Conservation (phyloP, 805 yeast genomes). For the Wickerhamiella lipophila region DNA sequence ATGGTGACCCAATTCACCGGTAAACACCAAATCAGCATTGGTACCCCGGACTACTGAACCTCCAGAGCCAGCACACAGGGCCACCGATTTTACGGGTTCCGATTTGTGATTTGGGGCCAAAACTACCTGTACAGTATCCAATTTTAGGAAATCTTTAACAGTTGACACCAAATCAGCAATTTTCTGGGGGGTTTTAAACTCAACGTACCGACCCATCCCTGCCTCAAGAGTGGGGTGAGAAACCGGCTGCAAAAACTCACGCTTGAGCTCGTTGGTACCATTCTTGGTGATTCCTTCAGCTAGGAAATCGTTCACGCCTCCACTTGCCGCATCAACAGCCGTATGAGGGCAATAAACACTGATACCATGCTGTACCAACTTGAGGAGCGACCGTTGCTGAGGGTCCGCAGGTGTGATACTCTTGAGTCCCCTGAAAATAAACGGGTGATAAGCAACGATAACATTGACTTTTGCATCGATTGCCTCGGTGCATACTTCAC, state of each 20-base stretch:
- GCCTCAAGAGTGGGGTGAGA: constrained; percentile 34
- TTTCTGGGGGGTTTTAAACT: constrained; percentile 34
- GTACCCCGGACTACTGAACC: constrained; percentile 49
- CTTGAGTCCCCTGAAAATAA: constrained; percentile 81
- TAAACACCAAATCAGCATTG: constrained; percentile 59
- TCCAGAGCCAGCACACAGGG: constrained; percentile 95
- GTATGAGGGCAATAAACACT: constrained; percentile 94
- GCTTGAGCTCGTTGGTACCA: constrained; percentile 16
- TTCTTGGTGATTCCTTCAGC: constrained; percentile 43
- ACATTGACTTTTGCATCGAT: constrained; percentile 40
- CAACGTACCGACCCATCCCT: constrained; percentile 73
- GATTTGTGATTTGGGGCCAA: constrained; percentile 22
- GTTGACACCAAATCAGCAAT: constrained; percentile 36
- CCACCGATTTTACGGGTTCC: constrained; percentile 41
- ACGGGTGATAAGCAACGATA: constrained; percentile 85
- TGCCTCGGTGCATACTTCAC: constrained; percentile 77
- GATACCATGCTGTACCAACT: constrained; percentile 61
- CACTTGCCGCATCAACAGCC: constrained; percentile 79
- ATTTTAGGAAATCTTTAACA: constrained; percentile 41
- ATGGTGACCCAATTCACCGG: constrained; percentile 94
- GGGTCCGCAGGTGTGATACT: constrained; percentile 54
- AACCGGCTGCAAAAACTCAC: constrained; percentile 36
- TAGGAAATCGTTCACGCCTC: constrained; percentile 94
- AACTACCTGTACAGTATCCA: constrained; percentile 48
- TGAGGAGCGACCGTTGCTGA: constrained; percentile 67